phyloP scores from a whole-genome alignment of 2,329 filamentous ascomycete genomes.

The Colletotrichum musicola region DNA sequence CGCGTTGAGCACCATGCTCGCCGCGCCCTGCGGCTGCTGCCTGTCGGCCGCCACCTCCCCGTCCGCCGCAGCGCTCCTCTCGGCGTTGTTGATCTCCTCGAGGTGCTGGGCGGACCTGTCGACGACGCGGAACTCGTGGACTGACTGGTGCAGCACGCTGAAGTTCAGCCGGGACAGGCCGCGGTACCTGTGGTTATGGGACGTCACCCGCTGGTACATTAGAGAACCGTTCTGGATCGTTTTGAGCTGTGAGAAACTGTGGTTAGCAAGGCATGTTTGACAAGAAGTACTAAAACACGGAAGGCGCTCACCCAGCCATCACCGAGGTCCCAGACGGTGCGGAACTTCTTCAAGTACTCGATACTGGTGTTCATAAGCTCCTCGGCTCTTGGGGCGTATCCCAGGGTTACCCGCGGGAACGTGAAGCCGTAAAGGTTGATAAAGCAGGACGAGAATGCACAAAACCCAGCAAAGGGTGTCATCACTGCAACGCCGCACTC shows the following conservation, averaged over 20 bases:
- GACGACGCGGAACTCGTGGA: slow-evolving; percentile 48
- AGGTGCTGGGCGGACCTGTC: slow-evolving; percentile 48
- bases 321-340: slow-evolving; percentile 46
- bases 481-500: slow-evolving; percentile 52
- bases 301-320: slow-evolving; percentile 45
- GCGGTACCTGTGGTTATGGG: slow-evolving; percentile 42
- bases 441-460: slow-evolving; percentile 58
- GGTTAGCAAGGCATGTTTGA: background rate
- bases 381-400: slow-evolving; percentile 44
- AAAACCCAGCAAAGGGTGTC: slow-evolving; percentile 60
- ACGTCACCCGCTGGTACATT: slow-evolving; percentile 44
- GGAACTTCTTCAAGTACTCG: slow-evolving; percentile 45
- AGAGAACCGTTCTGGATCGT: slow-evolving; percentile 42
- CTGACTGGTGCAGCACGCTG: slow-evolving; percentile 46
- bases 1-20: background rate
- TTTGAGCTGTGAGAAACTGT: slow-evolving; percentile 11
- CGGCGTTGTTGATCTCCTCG: slow-evolving; percentile 46
- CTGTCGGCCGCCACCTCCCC: background rate
- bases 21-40: background rate
- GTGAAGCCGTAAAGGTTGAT: slow-evolving; percentile 55
- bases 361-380: slow-evolving; percentile 43
- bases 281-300: background rate
- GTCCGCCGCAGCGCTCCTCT: slow-evolving; percentile 18
- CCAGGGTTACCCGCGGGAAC: slow-evolving; percentile 57
- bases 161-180: slow-evolving; percentile 47